Conservation (phyloP, 2,329 filamentous ascomycete species). For the Coniella lustricola region DNA sequence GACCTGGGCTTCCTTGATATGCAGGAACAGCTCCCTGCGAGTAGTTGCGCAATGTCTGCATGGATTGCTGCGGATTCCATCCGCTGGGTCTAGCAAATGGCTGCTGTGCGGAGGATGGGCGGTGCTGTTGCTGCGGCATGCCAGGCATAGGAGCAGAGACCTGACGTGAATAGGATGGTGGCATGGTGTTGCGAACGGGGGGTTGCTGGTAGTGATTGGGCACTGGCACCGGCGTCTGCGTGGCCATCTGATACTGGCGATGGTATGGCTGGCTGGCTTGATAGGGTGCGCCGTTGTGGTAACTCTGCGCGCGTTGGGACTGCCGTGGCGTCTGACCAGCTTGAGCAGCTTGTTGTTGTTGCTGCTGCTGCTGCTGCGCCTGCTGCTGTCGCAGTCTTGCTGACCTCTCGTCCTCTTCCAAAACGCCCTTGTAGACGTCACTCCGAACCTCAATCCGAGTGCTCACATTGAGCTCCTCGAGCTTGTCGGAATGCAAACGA, state of each 20-base stretch:
- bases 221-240: conserved; percentile 35
- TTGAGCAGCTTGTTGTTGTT: conserved; percentile 28
- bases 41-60: conserved; percentile 45
- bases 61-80: conserved; percentile 38
- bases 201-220: conserved; percentile 40
- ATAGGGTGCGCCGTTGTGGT: conserved; percentile 33
- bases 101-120: conserved; percentile 26
- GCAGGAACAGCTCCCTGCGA: conserved; percentile 36
- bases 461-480: conserved; percentile 77
- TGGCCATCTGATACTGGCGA: conserved; percentile 42
- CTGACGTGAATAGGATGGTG: conserved; percentile 29
- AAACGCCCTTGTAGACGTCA: conserved; percentile 67
- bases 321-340: conserved; percentile 25
- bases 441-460: conserved; percentile 67
- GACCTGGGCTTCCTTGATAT: conserved; percentile 35
- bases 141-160: conserved; percentile 32
- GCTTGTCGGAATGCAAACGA: conserved; percentile 76
- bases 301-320: conserved; percentile 32
- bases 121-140: conserved; percentile 32
- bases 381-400: conserved; percentile 37
- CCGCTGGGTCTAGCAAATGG: conserved; percentile 45
- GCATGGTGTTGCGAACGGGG: conserved; percentile 33
- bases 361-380: conserved; percentile 28
- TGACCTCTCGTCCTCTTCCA: conserved; percentile 74
- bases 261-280: conserved; percentile 34